Evolutionary conservation across 1,139 yeast genomes (phyloP), one percentile per base, ranked within the genome.

Genomic region (Pichia sp.): DNA sequence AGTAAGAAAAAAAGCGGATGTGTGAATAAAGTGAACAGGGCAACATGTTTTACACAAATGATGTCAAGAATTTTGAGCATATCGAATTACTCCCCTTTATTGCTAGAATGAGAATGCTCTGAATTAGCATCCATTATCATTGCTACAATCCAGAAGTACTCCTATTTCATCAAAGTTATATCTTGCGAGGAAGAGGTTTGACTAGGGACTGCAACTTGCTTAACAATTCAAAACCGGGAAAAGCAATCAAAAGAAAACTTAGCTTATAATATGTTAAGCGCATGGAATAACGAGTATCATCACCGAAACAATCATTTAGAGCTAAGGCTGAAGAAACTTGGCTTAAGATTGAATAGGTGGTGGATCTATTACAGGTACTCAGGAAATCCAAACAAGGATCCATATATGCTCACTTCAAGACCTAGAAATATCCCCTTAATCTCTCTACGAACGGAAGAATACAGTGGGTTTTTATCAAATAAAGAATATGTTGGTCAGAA

Each of bases 381-480:
- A 4, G 61, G 60, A 14, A 55, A 63, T 45, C 66, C 66, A 6
- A 54, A 71, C 42, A 66, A 66, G 30, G 72, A 74, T 56, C 76
- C 77, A 0, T 63, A 72, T 29, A 71, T 78, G 4, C 70, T 79
- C 12, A 75, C 75, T 24, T 62, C 74, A 16, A 73, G 73, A 58
- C 69, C 75, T 49, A 69, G 70, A 34, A 68, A 72, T 52, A 68
- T 70, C 51, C 75, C 72, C 8, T 66, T 79, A 31, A 62, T 75
- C 8, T 75, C 83, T 2, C 50, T 65, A 3, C 51, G 67, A 41
- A 64, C 60, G 40, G 55, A 59, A 1, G 68, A 64, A 49, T 60
- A 57, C 34, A 55, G 58, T 5, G 57, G 55, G 0, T 52, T 59
- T 41, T 30, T 59, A 29, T 40, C 42, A 2, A 41, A 51, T 9